Base-by-base conservation (phyloP, 164 flowering plant species). In the Aristolochia fimbriata region DNA sequence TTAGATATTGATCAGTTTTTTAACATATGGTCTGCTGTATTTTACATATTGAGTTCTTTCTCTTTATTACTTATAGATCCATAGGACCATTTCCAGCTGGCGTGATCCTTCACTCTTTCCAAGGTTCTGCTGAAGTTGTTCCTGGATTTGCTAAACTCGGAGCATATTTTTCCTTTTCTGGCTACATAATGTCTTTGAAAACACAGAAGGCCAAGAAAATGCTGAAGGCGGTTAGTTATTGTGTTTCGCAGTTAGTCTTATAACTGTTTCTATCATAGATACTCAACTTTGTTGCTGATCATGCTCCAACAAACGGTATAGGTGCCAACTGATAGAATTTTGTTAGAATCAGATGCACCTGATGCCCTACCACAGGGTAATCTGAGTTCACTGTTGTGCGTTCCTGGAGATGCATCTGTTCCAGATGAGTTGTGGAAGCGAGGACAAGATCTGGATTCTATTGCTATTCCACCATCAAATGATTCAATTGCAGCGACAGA, bases 101-200 rank as follows among this genome's bases (percentile, higher is more conserved):
- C 33, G 73, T 84, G 31, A 79, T 94, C 65, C 85, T 94, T 47
- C 99, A 94, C 73, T 94, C 99, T 45, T 94, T 76, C 73, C 69
- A 87, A 22, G 99, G 99, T 50, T 91, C 99, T 65, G 96, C 97
- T 55, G 97, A 94, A 76, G 83, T 94, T 88, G 96, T 91, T 67
- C 88, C 91, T 64, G 83, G 72, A 62, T 73, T 91, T 47, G 80
- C 91, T 50, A 78, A 86, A 66, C 86, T 88, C 59, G 99, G 99
- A 57, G 91, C 96, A 67, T 91, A 88, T 70, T 94, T 94, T 77
- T 94, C 99, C 22, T 88, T 94, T 66, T 94, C 99, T 56, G 99
- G 99, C 48, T 76, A 57, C 59, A 80, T 84, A 24, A 84, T 83
- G 86, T 76, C 84, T 41, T 71, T 88, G 87, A 83, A 84, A 76